Conservation (phyloP, 1,284 basidiomycete genomes). For the Singerocomus rubriflavus region DNA sequence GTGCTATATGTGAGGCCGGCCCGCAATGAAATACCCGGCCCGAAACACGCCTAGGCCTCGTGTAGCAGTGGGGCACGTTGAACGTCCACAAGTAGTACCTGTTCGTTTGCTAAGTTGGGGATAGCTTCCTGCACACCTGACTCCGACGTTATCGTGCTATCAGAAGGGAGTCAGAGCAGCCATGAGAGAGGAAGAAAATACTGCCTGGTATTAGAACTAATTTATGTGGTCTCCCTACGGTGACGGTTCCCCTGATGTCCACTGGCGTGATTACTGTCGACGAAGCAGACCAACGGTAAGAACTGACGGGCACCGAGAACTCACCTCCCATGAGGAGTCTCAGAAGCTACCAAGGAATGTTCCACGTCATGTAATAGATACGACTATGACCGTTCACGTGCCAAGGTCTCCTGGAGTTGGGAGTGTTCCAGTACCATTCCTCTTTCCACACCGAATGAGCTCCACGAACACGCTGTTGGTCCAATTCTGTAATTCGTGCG, state of each 20-base stretch:
- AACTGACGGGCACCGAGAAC: slow-evolving; percentile 12
- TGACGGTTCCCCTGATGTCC: slow-evolving; percentile 6
- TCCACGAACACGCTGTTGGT: slow-evolving; percentile 56
- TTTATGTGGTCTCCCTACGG: background rate
- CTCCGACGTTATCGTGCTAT: slow-evolving; percentile 4
- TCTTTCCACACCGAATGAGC: slow-evolving; percentile 55
- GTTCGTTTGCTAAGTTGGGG: background rate
- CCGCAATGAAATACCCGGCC: background rate
- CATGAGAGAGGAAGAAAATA: background rate
- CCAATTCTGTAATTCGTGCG: slow-evolving; percentile 63
- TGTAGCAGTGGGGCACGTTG: slow-evolving; percentile 5
- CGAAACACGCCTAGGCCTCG: slow-evolving; percentile 3
- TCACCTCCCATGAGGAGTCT: slow-evolving; percentile 55
- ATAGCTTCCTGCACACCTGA: background rate
- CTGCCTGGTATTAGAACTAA: background rate
- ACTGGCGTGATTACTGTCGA: slow-evolving; percentile 10
- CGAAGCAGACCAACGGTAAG: background rate
- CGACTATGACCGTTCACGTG: slow-evolving; percentile 34
- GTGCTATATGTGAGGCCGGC: slow-evolving; percentile 1
- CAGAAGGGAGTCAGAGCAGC: background rate
- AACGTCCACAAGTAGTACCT: background rate
- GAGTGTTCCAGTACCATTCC: slow-evolving; percentile 51
- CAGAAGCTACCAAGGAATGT: slow-evolving; percentile 54
- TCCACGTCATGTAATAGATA: slow-evolving; percentile 59
- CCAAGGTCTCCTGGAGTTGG: slow-evolving; percentile 51